These are phyloP conservation scores for Priceomyces carsonii DNA, from an alignment of 805 yeast species.

Conservation along the genomic window DNA sequence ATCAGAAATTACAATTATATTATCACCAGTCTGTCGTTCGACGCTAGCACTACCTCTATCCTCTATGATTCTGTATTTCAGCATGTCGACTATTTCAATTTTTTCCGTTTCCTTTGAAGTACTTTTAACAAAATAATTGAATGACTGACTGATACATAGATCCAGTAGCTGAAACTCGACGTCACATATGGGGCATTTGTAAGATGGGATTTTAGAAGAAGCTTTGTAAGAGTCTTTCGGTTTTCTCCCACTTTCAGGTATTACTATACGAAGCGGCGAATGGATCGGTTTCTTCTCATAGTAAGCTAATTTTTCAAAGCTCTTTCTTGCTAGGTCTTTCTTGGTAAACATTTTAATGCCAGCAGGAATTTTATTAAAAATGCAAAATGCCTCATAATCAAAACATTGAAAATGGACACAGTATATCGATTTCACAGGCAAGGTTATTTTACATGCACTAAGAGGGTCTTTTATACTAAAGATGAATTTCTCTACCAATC, in stretches of 20 bases:
- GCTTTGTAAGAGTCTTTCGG: background rate
- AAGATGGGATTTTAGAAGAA: constrained; percentile 21
- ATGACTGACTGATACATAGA: constrained; percentile 37
- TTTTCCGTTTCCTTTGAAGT: constrained; percentile 34
- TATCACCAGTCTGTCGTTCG: constrained; percentile 16
- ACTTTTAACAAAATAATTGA: constrained; percentile 41
- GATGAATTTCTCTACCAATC: constrained; percentile 34
- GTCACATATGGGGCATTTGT: constrained; percentile 45
- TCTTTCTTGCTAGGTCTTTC: constrained; percentile 27
- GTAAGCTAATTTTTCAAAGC: constrained; percentile 11
- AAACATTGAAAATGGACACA: constrained; percentile 47
- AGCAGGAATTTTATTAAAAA: constrained; percentile 34
- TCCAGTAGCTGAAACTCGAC: constrained; percentile 31
- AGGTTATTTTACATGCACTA: constrained; percentile 35
- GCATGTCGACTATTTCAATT: constrained; percentile 36
- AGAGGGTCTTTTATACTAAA: constrained; percentile 43
- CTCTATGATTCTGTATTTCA: constrained; percentile 33
- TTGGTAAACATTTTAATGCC: constrained; percentile 23
- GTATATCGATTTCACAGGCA: constrained; percentile 39
- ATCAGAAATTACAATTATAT: constrained; percentile 32
- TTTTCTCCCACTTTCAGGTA: constrained; percentile 1
- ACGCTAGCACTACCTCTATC: constrained; percentile 14
- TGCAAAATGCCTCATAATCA: constrained; percentile 42
- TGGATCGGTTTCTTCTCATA: constrained; percentile 4
- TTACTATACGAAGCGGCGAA: constrained; percentile 6